A percentile compares a stretch with the other conserved stretches of the same genome.
Conservation (phyloP, 116 monocot genomes). For the Papilionanthe hybrid region DNA sequence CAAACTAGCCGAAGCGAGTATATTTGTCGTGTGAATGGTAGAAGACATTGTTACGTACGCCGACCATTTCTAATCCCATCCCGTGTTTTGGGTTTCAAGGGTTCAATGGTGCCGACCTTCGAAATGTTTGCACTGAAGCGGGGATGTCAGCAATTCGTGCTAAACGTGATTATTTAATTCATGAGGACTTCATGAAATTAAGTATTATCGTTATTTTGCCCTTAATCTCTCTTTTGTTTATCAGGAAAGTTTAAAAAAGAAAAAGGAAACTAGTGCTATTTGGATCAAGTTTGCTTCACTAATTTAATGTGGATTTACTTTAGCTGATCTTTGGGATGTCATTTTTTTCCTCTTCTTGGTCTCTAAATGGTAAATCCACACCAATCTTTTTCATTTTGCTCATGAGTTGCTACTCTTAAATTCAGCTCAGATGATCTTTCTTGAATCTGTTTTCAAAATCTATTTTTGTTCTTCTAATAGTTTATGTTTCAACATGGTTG, state of each 20-base stretch:
- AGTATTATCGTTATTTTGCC: neutral
- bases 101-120: slow-evolving; percentile 95
- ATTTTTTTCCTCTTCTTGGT: neutral
- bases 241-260: neutral
- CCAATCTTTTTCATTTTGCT: neutral
- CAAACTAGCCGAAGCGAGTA: slow-evolving; percentile 88
- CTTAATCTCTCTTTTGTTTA: neutral
- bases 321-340: neutral
- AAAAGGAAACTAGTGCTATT: too few relatives aligned
- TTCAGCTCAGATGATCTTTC: neutral
- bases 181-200: slow-evolving; percentile 99
- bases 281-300: neutral
- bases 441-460: neutral
- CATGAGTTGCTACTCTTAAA: neutral
- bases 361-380: neutral
- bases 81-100: slow-evolving; percentile 35
- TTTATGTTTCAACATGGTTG: neutral
- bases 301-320: neutral
- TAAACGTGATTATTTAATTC: slow-evolving; percentile 92
- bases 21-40: neutral
- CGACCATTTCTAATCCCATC: neutral
- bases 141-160: slow-evolving; percentile 97
- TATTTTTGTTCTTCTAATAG: neutral
- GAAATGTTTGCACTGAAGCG: slow-evolving; percentile 96
- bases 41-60: neutral